phyloP scores from a whole-genome alignment of 106 monocot genomes.

The Dactylorhiza incarnata region DNA sequence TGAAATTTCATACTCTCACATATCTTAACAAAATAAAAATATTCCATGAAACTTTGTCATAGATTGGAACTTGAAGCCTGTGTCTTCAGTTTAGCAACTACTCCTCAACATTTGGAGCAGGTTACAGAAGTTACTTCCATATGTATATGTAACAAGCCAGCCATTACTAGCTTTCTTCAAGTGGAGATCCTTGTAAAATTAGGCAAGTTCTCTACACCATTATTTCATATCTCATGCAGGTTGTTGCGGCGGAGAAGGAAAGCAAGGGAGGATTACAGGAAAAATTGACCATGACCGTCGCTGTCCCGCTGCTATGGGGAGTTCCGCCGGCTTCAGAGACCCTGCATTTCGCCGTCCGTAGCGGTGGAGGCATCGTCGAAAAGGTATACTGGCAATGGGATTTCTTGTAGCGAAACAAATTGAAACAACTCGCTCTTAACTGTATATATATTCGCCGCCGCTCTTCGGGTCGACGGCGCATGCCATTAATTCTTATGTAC shows the following conservation, averaged over 20 bases:
- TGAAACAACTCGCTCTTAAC: background rate
- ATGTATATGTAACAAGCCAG: background rate
- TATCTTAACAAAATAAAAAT: too few species aligned
- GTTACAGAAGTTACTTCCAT: background rate
- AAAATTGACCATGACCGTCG: conserved; percentile 81
- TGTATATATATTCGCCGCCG: background rate
- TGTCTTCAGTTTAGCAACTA: too few species aligned
- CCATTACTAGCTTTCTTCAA: background rate
- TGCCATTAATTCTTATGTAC: background rate
- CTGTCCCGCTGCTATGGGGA: conserved; percentile 91
- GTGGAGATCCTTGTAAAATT: background rate
- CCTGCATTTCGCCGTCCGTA: conserved; percentile 76
- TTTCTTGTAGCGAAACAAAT: conserved; percentile 42
- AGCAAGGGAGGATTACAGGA: conserved; percentile 83
- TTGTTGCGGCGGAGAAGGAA: conserved; percentile 80
- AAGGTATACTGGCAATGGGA: conserved; percentile 98
- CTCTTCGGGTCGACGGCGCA: background rate
- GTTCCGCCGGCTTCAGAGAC: conserved; percentile 95
- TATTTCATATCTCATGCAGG: conserved; percentile 22
- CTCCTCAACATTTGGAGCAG: background rate
- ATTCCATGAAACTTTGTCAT: too few species aligned
- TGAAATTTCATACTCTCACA: too few species aligned
- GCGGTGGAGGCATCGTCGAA: conserved; percentile 92
- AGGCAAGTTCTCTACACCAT: background rate
- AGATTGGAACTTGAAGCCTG: too few species aligned